Evolutionary conservation across 1,284 basidiomycete species (phyloP), one percentile per base, ranked within the genome.

Genomic region (Cutaneotrichosporon dermatis): DNA sequence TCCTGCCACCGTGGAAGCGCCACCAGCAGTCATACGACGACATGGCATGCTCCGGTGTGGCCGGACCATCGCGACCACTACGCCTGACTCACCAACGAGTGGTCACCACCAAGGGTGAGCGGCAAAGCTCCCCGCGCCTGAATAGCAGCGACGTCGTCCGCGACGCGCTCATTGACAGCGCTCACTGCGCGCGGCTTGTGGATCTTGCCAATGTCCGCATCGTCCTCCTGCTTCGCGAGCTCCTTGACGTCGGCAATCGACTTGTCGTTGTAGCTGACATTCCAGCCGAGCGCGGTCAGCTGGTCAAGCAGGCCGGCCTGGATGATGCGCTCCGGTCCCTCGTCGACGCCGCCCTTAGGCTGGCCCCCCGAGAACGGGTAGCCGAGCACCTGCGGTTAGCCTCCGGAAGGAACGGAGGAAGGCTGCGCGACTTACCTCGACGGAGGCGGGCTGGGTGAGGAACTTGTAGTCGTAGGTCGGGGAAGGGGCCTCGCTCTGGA

Each of bases 61-160:
- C 25, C 25, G 25, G 25, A 25, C 25, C 25, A 25, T 25, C 25
- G 25, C 25, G 25, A 25, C 25, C 25, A 25, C 25, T 25, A 25
- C 25, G 25, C 25, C 25, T 25, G 8, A 50, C 87, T 63, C 64
- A 90, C 90, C 73, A 98, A 79, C 55, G 90, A 93, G 79, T 98
- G 94, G 75, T 98, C 94, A 10, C 96, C 96, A 12, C 95, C 96
- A n/a, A 99, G 81, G 1, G 93, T 98, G 12, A 99, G 80, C 3
- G 93, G 89, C 43, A 99, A 80, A 72, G 87, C 84, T 7, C 94
- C 92, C 55, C 85, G 84, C 77, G 83, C 83, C 40, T 85, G 86
- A 76, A 93, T 89, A 11, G 76, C 83, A 15, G 85, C 85, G 16
- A 99, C 89, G 37, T 80, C 85, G 42, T 84, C 79, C n/a, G 90